Conservation (phyloP, 441 rosid species). For the Brassica balearica region DNA sequence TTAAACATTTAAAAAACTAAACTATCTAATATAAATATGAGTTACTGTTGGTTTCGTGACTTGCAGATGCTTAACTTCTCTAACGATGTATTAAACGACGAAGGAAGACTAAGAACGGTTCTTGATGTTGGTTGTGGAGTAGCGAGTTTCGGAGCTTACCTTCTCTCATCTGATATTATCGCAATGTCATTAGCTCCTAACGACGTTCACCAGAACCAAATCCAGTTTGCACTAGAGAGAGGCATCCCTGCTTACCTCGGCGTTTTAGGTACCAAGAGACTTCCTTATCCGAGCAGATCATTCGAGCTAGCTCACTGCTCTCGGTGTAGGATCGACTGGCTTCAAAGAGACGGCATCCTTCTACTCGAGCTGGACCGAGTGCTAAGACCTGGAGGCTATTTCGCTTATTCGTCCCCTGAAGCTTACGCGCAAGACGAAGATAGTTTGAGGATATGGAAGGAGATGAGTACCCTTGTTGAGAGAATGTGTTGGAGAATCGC, state of each 20-base stretch:
- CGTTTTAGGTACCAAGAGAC: constrained; percentile 94
- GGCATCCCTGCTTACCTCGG: constrained; percentile 99
- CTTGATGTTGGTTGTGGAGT: constrained; percentile 99
- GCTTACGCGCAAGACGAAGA: constrained; percentile 99
- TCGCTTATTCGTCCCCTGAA: constrained; percentile 99
- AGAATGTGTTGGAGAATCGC: constrained; percentile 99
- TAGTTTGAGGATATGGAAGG: constrained; percentile 88
- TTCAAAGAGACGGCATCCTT: constrained; percentile 97
- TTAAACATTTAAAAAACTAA: too few relatives aligned
- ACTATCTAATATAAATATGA: too few relatives aligned
- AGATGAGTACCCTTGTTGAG: constrained; percentile 90
- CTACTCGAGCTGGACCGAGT: constrained; percentile 97
- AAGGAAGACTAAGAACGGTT: constrained; percentile 82
- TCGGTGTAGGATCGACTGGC: constrained; percentile 98
- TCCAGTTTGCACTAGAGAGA: constrained; percentile 97
- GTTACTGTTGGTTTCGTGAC: background rate
- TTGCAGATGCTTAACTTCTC: constrained; percentile 96
- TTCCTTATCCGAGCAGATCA: constrained; percentile 99
- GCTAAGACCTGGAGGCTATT: constrained; percentile 98
- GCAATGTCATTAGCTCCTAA: constrained; percentile 97
- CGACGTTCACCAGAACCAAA: constrained; percentile 99
- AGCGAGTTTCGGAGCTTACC: constrained; percentile 98
- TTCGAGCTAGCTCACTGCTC: constrained; percentile 99
- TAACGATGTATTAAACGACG: constrained; percentile 70
- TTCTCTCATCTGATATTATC: constrained; percentile 82